Percentiles rank a stretch among this genome's conserved stretches.
These are phyloP conservation scores for Isatis tinctoria DNA, from an alignment of 345 rosid species.

Conservation along the genomic window DNA sequence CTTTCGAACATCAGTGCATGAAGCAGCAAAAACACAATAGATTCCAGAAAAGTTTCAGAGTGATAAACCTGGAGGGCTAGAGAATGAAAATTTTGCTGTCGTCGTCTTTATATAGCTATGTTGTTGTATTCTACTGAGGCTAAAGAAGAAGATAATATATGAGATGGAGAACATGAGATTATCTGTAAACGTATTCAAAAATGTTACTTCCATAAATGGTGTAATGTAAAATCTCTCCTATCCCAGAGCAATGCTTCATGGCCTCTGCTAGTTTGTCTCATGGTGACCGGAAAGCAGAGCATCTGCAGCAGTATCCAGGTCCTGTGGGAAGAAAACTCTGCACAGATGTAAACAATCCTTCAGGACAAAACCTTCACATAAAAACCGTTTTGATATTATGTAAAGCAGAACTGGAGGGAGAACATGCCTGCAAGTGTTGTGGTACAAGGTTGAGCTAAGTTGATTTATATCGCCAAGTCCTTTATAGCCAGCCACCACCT, in stretches of 20 bases:
- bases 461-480: conserved; percentile 59
- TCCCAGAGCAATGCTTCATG: neutral
- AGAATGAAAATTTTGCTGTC: neutral
- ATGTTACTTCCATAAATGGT: conserved; percentile 6
- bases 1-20: conserved; percentile 45
- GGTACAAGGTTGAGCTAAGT: conserved; percentile 67
- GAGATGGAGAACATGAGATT: conserved; percentile 17
- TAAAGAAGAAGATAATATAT: conserved; percentile 3
- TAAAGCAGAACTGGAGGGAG: neutral
- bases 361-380: neutral
- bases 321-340: conserved; percentile 96
- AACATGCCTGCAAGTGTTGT: conserved; percentile 82
- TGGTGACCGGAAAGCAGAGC: conserved; percentile 53
- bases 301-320: conserved; percentile 71
- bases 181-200: neutral
- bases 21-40: conserved; percentile 12
- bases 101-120: neutral
- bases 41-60: neutral
- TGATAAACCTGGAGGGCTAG: neutral
- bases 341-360: conserved; percentile 9
- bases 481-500: conserved; percentile 87
- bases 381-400: neutral
- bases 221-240: conserved; percentile 10
- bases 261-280: conserved; percentile 21
- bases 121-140: conserved; percentile 7